Evolutionary conservation across 2,329 filamentous ascomycete genomes (phyloP).

Genomic region (Alternaria angustiovoidea): DNA sequence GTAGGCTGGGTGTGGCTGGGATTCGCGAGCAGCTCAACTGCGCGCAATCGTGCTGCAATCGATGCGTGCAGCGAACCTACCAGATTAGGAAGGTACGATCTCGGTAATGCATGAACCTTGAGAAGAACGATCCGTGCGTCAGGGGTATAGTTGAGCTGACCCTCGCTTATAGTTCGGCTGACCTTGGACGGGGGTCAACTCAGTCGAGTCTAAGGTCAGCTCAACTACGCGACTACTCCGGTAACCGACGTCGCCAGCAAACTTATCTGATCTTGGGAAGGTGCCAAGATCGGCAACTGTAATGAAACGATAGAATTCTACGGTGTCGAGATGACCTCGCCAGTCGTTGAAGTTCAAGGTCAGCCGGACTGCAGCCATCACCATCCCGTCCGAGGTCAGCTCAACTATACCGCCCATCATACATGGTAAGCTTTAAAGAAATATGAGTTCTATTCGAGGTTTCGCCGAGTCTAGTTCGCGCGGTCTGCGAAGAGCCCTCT

Average conservation of each 20-base stretch:
- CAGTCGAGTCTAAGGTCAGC: neutral
- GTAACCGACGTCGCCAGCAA: neutral
- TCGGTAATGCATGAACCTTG: too few relatives aligned
- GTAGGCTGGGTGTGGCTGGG: neutral
- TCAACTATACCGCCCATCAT: neutral
- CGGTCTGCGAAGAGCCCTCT: neutral
- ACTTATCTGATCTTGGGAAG: neutral
- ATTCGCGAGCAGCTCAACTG: neutral
- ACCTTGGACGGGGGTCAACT: neutral
- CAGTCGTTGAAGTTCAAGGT: neutral
- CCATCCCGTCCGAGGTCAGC: neutral
- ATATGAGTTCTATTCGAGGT: too few relatives aligned
- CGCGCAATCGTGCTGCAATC: neutral
- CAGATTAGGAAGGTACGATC: neutral
- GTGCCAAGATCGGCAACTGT: neutral
- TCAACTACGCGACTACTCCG: neutral
- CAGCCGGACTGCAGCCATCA: neutral
- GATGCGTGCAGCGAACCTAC: neutral
- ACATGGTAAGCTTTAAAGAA: too few relatives aligned
- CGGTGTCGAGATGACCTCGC: neutral
- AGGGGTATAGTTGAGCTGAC: neutral
- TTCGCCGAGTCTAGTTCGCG: too few relatives aligned
- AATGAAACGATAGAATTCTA: neutral
- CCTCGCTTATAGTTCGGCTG: neutral
- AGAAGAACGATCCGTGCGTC: neutral